phyloP scores from a whole-genome alignment of 192 early-diverging fungal species.

The Umbelopsis ramanniana region DNA sequence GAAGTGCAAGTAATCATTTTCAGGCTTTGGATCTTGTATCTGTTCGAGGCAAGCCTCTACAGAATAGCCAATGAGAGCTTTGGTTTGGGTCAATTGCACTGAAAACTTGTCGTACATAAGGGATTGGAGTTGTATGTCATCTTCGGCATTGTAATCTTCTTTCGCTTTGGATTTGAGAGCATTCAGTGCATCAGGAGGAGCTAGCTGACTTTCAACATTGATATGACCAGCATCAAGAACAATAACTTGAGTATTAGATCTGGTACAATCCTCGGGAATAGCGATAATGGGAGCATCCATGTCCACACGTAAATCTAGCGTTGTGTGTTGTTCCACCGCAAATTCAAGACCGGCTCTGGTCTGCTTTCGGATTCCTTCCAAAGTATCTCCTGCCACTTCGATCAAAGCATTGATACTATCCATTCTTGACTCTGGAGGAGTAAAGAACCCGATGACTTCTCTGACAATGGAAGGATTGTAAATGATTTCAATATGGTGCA shows the following conservation, averaged over 20 bases:
- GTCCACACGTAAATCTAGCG: constrained; percentile 90
- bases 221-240: constrained; percentile 95
- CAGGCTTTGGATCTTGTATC: constrained; percentile 55
- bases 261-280: constrained; percentile 73
- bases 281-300: constrained; percentile 96
- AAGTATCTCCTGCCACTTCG: constrained; percentile 80
- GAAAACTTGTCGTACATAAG: constrained; percentile 93
- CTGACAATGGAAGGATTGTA: constrained; percentile 82
- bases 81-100: constrained; percentile 77
- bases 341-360: constrained; percentile 83
- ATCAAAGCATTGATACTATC: constrained; percentile 79
- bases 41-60: constrained; percentile 73
- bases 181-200: constrained; percentile 66
- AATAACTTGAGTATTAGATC: constrained; percentile 66
- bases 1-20: constrained; percentile 72
- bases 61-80: constrained; percentile 82
- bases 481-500: constrained; percentile 89
- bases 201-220: constrained; percentile 83
- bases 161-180: constrained; percentile 72
- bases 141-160: constrained; percentile 58
- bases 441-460: constrained; percentile 82
- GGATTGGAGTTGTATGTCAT: constrained; percentile 73
- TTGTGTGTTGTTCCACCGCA: constrained; percentile 88
- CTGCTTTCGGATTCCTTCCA: constrained; percentile 87
- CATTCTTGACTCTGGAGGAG: constrained; percentile 72